Evolutionary conservation across 1,284 basidiomycete species (phyloP), one percentile per base, ranked within the genome.

Genomic region (Tilletia indica): DNA sequence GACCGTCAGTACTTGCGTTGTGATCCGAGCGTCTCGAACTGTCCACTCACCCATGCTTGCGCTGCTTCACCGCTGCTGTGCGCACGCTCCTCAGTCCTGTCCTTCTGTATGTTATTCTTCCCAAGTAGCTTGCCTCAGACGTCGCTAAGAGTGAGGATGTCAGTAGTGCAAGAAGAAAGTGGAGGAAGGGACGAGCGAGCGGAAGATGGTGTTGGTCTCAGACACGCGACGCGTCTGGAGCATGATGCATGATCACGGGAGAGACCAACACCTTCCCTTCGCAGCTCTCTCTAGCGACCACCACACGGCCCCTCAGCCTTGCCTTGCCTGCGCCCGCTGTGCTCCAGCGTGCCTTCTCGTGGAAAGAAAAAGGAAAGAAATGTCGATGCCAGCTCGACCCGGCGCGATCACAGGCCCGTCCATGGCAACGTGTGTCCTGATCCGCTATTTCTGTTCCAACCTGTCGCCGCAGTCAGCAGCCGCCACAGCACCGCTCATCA

Each of bases 401-500:
- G 61, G 61, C 6, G 61, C 61, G 61, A 64, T 64, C 61, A 64
- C 61, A 12, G 61, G 61, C 34, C 61, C 31, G 34, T 64, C 61
- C 12, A 64, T 64, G 14, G 61, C 61, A 2, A 39, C 36, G 9
- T 64, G 38, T 42, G 34, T 21, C 8, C 61, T 64, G 12, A 64
- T 64, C 38, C 34, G 61, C 6, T 39, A 38, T 36, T 64, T 19
- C 61, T 64, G 61, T 36, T 4, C 34, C 11, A 12, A 42, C 61
- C 1, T 64, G 4, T 34, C 61, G 14, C 61, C 61, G 4, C 61
- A 64, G 31, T 6, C 61, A 38, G 61, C 36, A 11, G 61, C 36
- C 34, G 31, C 34, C 8, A 34, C 4, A 9, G 61, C 61, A n/a
- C 61, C 61, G 31, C 34, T 38, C 4, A 64, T 39, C 31, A n/a